phyloP scores from a whole-genome alignment of 2,329 filamentous ascomycete genomes.

The Cladosporium sp. region DNA sequence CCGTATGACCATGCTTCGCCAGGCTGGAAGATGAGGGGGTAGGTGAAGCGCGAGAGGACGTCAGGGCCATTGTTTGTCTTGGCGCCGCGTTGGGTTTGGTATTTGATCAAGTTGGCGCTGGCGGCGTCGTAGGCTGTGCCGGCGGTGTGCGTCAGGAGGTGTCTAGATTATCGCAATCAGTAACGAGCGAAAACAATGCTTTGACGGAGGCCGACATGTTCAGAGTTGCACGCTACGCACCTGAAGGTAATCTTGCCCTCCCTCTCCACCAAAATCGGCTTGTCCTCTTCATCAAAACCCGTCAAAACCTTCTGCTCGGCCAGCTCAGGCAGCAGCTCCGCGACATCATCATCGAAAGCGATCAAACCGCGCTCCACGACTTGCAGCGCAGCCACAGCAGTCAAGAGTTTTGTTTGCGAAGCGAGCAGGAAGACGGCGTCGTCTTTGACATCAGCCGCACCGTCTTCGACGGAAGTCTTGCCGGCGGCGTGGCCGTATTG shows the following conservation, averaged over 20 bases:
- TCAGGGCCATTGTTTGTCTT: constrained; percentile 18
- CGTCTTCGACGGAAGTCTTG: constrained; percentile 14
- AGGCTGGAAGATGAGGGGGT: constrained; percentile 50
- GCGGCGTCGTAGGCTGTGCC: constrained; percentile 45
- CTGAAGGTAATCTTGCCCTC: constrained; percentile 18
- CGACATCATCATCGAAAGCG: constrained; percentile 44
- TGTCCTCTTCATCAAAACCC: constrained; percentile 41
- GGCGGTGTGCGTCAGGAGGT: constrained; percentile 51
- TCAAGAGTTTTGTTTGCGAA: constrained; percentile 43
- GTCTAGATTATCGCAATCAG: background rate
- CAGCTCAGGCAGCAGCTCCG: constrained; percentile 46
- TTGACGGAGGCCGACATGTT: too few species aligned
- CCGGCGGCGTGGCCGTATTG: constrained; percentile 30
- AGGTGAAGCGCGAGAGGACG: constrained; percentile 41
- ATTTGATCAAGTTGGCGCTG: constrained; percentile 32
- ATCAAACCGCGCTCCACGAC: constrained; percentile 52
- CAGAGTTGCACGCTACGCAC: background rate
- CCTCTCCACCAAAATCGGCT: constrained; percentile 28
- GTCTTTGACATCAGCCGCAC: constrained; percentile 22
- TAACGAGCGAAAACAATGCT: background rate
- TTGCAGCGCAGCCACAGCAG: constrained; percentile 52
- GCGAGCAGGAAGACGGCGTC: constrained; percentile 31
- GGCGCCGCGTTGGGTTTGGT: constrained; percentile 16
- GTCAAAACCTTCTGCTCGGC: constrained; percentile 45
- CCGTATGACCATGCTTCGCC: constrained; percentile 51